These are phyloP conservation scores for Durotheca rogersii DNA, from an alignment of 495 filamentous ascomycete species.

Conservation along the genomic window DNA sequence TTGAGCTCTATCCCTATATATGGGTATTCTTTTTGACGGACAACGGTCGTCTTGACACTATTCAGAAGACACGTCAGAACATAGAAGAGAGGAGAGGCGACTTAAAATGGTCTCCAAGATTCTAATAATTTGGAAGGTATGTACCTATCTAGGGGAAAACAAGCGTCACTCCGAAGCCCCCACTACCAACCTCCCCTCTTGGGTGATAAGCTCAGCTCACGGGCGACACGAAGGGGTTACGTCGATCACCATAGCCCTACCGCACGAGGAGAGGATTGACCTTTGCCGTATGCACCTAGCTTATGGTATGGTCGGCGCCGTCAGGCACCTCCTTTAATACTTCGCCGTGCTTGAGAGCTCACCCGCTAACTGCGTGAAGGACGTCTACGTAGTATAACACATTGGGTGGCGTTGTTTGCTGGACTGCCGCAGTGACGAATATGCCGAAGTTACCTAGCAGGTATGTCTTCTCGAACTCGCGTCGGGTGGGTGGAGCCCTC, in stretches of 20 bases:
- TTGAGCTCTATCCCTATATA: constrained; percentile 35
- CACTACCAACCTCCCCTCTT: background rate
- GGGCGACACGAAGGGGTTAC: constrained; percentile 14
- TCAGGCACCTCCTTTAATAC: constrained; percentile 26
- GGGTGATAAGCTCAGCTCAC: constrained; percentile 1
- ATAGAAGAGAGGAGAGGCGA: constrained; percentile 35
- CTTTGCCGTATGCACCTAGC: constrained; percentile 41
- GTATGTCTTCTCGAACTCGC: constrained; percentile 8
- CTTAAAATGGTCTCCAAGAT: constrained; percentile 40
- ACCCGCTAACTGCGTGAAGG: too few relatives aligned
- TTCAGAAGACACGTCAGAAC: constrained; percentile 32
- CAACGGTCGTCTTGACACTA: constrained; percentile 39
- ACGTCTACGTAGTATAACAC: too few relatives aligned
- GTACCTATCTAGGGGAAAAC: too few relatives aligned
- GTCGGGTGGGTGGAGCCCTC: constrained; percentile 20
- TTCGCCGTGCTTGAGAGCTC: too few relatives aligned
- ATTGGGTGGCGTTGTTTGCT: constrained; percentile 41
- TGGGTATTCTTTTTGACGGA: constrained; percentile 48
- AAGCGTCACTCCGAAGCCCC: too few relatives aligned
- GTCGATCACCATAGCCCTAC: constrained; percentile 35
- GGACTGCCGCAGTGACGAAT: constrained; percentile 30
- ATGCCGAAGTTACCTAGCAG: constrained; percentile 16
- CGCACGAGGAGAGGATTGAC: constrained; percentile 27
- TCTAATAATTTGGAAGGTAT: constrained; percentile 41
- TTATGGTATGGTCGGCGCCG: constrained; percentile 42